phyloP scores from a whole-genome alignment of 495 filamentous ascomycete genomes.

The Choiromyces venosus region DNA sequence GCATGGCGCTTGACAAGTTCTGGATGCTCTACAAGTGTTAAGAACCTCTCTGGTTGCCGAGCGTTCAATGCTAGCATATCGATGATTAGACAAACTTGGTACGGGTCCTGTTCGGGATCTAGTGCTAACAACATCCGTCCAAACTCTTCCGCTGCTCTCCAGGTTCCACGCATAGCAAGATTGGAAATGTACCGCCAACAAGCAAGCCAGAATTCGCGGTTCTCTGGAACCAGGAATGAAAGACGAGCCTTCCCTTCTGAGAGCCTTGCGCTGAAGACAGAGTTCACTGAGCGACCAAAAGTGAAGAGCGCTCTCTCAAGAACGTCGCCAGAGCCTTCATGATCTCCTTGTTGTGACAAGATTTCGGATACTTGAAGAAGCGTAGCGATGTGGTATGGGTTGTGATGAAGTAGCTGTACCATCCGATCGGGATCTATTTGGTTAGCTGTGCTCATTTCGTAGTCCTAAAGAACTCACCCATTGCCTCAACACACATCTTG shows the following conservation, averaged over 20 bases:
- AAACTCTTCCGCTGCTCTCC: conserved; percentile 90
- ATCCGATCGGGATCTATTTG: conserved; percentile 46
- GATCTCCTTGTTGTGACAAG: conserved; percentile 80
- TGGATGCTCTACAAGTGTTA: conserved; percentile 62
- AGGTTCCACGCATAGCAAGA: conserved; percentile 83
- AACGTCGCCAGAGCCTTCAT: conserved; percentile 75
- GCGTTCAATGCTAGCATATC: conserved; percentile 79
- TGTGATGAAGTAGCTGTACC: conserved; percentile 59
- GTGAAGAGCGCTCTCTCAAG: conserved; percentile 89
- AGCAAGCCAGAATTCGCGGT: conserved; percentile 86
- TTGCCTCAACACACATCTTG: conserved; percentile 59
- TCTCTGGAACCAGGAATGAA: conserved; percentile 72
- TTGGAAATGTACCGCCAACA: conserved; percentile 81
- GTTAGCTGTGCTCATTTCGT: neutral
- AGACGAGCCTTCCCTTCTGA: conserved; percentile 71
- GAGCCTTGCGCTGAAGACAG: conserved; percentile 68
- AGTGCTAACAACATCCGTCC: conserved; percentile 74
- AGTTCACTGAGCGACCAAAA: conserved; percentile 78
- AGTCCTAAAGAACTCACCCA: conserved; percentile 43
- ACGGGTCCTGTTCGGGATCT: conserved; percentile 70
- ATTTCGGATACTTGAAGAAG: conserved; percentile 89
- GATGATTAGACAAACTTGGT: conserved; percentile 67
- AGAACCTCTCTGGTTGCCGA: conserved; percentile 66
- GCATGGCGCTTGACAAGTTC: conserved; percentile 51
- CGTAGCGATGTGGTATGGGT: conserved; percentile 88